phyloP scores from a whole-genome alignment of 345 rosid genomes.

The Rubroshorea leprosula region DNA sequence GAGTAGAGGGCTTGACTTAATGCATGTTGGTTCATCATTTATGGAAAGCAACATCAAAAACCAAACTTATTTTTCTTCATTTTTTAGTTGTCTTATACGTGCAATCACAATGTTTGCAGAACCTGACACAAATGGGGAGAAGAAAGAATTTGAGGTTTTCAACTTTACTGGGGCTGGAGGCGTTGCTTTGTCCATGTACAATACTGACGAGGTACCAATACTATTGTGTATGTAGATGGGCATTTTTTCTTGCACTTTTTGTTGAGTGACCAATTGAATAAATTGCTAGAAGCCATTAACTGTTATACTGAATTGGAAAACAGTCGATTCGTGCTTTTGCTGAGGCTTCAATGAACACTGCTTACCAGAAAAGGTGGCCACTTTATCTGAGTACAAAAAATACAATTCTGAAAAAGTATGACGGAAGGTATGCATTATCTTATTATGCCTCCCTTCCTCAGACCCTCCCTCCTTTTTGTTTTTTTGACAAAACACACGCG shows the following conservation, averaged over 20 bases:
- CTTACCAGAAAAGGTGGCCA: constrained; percentile 90
- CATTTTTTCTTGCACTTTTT: constrained; percentile 7
- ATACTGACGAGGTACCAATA: constrained; percentile 80
- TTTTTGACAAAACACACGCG: too few species aligned
- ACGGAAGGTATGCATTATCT: constrained; percentile 62
- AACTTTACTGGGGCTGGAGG: constrained; percentile 78
- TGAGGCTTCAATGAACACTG: constrained; percentile 83
- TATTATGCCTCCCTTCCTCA: too few species aligned
- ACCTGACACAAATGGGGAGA: constrained; percentile 54
- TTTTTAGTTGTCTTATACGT: background rate
- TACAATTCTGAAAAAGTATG: constrained; percentile 87
- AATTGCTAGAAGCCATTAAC: constrained; percentile 19
- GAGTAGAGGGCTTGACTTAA: background rate
- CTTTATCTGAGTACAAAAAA: constrained; percentile 96
- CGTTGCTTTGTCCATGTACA: constrained; percentile 83
- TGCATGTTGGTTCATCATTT: background rate
- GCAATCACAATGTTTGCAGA: constrained; percentile 36
- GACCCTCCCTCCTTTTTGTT: too few species aligned
- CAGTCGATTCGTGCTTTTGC: constrained; percentile 86
- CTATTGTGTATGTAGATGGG: background rate
- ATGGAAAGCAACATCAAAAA: background rate
- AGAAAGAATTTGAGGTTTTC: constrained; percentile 66
- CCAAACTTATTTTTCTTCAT: background rate
- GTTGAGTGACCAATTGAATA: background rate
- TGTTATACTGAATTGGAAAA: constrained; percentile 17